Conservation (phyloP, 345 rosid genomes). For the Eucalyptus pauciflora region DNA sequence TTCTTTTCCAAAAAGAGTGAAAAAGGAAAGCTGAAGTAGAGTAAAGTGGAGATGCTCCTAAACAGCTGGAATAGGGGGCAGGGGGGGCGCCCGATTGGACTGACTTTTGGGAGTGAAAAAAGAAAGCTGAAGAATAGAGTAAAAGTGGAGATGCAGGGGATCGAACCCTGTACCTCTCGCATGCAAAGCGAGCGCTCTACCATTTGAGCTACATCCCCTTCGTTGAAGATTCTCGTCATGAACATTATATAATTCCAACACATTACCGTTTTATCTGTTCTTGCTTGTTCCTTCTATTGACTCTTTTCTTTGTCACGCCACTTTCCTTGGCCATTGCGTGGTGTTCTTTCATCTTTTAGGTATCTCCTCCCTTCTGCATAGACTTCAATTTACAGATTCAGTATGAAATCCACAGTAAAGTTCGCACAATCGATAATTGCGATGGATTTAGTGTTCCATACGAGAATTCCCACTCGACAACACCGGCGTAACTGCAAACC, state of each 20-base stretch:
- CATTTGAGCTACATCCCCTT: slow-evolving; percentile 59
- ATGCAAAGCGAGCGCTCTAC: slow-evolving; percentile 58
- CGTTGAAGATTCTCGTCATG: rapidly evolving
- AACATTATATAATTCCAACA: no score
- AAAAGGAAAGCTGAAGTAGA: no score
- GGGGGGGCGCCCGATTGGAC: no score
- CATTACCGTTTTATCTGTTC: no score
- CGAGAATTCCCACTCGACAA: neutral
- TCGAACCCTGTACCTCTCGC: slow-evolving; percentile 48
- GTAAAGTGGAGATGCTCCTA: no score
- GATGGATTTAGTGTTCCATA: neutral
- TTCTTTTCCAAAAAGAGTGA: neutral
- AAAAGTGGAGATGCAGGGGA: slow-evolving; percentile 33
- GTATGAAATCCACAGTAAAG: neutral
- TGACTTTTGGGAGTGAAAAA: neutral
- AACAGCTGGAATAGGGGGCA: no score
- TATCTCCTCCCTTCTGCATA: neutral
- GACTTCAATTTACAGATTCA: neutral
- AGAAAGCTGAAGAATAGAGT: rapidly evolving
- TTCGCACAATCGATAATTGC: rapidly evolving
- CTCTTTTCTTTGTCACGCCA: neutral
- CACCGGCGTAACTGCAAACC: rapidly evolving
- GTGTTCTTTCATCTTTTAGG: neutral
- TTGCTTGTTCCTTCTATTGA: rapidly evolving
- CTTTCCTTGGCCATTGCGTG: neutral